These are phyloP conservation scores for Aspergillus pseudoglaucus DNA, from an alignment of 2,329 filamentous ascomycete genomes.

Conservation along the genomic window DNA sequence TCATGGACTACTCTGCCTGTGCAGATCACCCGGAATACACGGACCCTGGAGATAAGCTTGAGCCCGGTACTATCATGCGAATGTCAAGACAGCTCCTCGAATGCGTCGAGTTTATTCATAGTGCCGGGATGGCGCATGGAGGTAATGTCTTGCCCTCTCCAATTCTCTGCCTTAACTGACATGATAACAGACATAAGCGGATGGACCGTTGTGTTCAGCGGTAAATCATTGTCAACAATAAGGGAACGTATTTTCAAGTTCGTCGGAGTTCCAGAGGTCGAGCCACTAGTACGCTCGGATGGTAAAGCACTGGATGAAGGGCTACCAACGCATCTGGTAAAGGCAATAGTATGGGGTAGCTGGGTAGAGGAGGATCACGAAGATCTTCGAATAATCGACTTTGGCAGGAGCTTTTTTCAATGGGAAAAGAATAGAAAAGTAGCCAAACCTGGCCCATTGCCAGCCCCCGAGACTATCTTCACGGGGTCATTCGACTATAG, in stretches of 20 bases:
- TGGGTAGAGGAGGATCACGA: slow-evolving; percentile 22
- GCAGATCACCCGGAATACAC: neutral
- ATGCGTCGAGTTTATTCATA: slow-evolving; percentile 22
- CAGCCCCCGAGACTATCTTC: slow-evolving; percentile 27
- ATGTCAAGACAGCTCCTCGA: slow-evolving; percentile 23
- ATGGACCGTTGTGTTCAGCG: slow-evolving; percentile 21
- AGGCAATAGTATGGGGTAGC: slow-evolving; percentile 16
- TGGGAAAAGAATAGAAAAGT: slow-evolving; percentile 15
- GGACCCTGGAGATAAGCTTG: slow-evolving; percentile 12
- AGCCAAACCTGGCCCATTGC: slow-evolving; percentile 18
- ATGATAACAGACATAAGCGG: slow-evolving; percentile 19
- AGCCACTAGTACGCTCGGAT: slow-evolving; percentile 13
- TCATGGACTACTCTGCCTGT: slow-evolving; percentile 11
- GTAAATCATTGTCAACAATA: slow-evolving; percentile 7
- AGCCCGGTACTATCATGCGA: slow-evolving; percentile 16
- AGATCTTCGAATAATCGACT: slow-evolving; percentile 17
- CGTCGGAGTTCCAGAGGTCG: slow-evolving; percentile 13
- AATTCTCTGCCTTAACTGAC: slow-evolving; percentile 4
- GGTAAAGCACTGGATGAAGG: slow-evolving; percentile 14
- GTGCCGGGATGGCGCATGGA: slow-evolving; percentile 23
- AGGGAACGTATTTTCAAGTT: slow-evolving; percentile 14
- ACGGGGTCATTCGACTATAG: slow-evolving; percentile 21
- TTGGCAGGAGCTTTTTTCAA: slow-evolving; percentile 18
- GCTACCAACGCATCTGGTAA: slow-evolving; percentile 19
- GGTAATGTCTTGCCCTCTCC: slow-evolving; percentile 14